These are phyloP conservation scores for Vanderwaltozyma verrucispora DNA, from an alignment of 805 yeast genomes.

Conservation along the genomic window DNA sequence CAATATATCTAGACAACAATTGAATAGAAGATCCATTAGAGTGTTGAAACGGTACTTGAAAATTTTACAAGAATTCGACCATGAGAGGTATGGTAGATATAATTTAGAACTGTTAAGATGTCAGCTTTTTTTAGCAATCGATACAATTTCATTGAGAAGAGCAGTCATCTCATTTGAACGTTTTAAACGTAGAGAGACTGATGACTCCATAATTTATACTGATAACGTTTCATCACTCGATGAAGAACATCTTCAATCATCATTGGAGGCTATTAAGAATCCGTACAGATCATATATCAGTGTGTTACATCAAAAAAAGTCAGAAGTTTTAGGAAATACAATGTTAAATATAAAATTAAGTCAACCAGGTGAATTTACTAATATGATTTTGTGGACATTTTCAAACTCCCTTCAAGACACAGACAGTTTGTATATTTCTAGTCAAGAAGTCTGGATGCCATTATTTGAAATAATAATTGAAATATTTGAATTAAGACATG, in stretches of 20 bases:
- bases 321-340: slow-evolving; percentile 12
- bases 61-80: slow-evolving; percentile 12
- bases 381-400: slow-evolving; percentile 22
- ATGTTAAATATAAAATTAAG: slow-evolving; percentile 12
- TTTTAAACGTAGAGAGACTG: slow-evolving; percentile 9
- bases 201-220: slow-evolving; percentile 4
- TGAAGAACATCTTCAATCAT: neutral
- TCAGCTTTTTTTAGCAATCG: slow-evolving; percentile 21
- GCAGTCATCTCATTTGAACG: slow-evolving; percentile 2
- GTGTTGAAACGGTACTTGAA: slow-evolving; percentile 18
- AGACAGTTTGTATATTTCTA: slow-evolving; percentile 7
- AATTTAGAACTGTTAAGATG: slow-evolving; percentile 21
- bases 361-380: slow-evolving; percentile 17
- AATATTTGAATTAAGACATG: slow-evolving; percentile 17
- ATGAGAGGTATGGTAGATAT: slow-evolving; percentile 6
- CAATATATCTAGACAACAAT: slow-evolving; percentile 18
- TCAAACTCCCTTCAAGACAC: slow-evolving; percentile 12
- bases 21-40: slow-evolving; percentile 28
- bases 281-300: slow-evolving; percentile 20
- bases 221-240: neutral
- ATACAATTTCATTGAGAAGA: slow-evolving; percentile 8
- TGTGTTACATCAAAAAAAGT: slow-evolving; percentile 11
- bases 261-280: slow-evolving; percentile 1
- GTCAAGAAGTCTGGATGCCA: slow-evolving; percentile 22
- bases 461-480: slow-evolving; percentile 14